phyloP scores from a whole-genome alignment of 805 yeast genomes.

The Kluyveromyces dobzhanskii region DNA sequence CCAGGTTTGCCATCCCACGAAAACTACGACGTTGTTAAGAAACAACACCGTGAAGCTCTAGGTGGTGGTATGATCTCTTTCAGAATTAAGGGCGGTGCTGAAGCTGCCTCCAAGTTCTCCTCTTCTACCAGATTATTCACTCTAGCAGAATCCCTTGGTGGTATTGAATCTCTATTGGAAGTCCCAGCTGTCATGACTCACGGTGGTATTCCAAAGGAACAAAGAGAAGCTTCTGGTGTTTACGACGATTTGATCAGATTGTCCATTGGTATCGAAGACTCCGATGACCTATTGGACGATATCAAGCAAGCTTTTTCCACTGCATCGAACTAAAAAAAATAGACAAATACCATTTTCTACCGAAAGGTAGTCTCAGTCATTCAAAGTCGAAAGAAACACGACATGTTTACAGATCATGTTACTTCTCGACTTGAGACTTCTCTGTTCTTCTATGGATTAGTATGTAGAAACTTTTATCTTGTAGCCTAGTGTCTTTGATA shows the following conservation, averaged over 20 bases:
- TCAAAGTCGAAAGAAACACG: no score
- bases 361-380: no score
- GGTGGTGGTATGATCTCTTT: conserved; percentile 93
- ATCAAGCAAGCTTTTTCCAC: conserved; percentile 56
- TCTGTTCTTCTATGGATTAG: no score
- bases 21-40: conserved; percentile 52
- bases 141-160: conserved; percentile 85
- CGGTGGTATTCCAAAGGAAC: conserved; percentile 76
- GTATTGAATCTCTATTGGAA: conserved; percentile 77
- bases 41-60: conserved; percentile 73
- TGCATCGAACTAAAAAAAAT: conserved; percentile 14
- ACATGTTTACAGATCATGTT: no score
- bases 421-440: no score
- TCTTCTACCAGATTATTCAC: conserved; percentile 70
- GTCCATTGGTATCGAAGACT: conserved; percentile 81
- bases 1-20: conserved; percentile 70
- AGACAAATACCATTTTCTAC: no score
- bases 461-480: no score
- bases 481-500: no score
- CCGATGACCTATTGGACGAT: conserved; percentile 66
- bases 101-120: conserved; percentile 66
- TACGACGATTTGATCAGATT: conserved; percentile 75
- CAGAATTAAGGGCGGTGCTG: conserved; percentile 76
- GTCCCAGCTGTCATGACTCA: conserved; percentile 92
- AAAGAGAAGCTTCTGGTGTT: conserved; percentile 74